A percentile compares a stretch with the other conserved stretches of the same genome.
phyloP scores from a whole-genome alignment of 1,139 yeast species.

The Meyerozyma sp. region DNA sequence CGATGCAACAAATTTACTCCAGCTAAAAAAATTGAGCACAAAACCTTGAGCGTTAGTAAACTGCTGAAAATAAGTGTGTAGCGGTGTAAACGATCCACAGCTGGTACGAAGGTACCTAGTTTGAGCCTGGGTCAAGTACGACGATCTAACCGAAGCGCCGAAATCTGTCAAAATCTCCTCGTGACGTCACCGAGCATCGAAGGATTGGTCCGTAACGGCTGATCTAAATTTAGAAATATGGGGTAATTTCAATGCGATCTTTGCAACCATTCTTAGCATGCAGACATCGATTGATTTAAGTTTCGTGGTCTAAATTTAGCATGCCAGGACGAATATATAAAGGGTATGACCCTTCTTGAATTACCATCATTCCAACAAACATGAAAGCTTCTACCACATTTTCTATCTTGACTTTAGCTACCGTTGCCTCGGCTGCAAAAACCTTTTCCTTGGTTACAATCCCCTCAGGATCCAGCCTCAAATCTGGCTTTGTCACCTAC shows the following conservation, averaged over 20 bases:
- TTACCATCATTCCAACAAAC: background rate
- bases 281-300: background rate
- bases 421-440: conserved; percentile 20
- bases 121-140: background rate
- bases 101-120: too few relatives aligned
- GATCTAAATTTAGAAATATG: background rate
- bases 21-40: too few relatives aligned
- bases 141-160: conserved; percentile 7
- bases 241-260: background rate
- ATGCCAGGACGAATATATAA: background rate
- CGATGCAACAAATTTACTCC: too few relatives aligned
- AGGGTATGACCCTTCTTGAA: background rate
- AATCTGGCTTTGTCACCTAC: conserved; percentile 10
- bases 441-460: conserved; percentile 16
- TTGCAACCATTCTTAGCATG: background rate
- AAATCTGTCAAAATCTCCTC: background rate
- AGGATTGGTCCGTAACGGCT: background rate
- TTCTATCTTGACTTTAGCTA: conserved; percentile 14
- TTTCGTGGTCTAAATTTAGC: background rate
- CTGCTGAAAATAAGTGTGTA: too few relatives aligned
- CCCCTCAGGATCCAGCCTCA: conserved; percentile 21
- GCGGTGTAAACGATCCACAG: too few relatives aligned
- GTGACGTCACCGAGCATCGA: background rate
- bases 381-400: conserved; percentile 6
- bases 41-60: too few relatives aligned